Evolutionary conservation across 2,329 filamentous ascomycete genomes (phyloP).

Genomic region (Penicillium sp.): DNA sequence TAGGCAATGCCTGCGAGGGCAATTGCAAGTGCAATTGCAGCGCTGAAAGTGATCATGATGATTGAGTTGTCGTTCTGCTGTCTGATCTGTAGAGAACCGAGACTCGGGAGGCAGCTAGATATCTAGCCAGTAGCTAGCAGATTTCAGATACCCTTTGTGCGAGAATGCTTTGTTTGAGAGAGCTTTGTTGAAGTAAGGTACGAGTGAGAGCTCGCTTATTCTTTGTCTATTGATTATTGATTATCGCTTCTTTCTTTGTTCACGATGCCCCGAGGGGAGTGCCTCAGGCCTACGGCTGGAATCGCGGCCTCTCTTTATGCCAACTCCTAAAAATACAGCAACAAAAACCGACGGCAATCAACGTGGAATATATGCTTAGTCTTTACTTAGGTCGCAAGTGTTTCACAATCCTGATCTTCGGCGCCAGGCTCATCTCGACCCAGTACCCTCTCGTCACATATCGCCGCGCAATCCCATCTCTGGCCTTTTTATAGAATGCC

Average conservation of each 20-base stretch:
- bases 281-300: no score
- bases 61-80: background rate
- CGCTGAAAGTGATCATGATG: background rate
- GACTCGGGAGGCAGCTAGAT: no score
- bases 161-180: no score
- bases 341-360: no score
- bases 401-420: constrained; percentile 51
- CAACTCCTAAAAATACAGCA: background rate
- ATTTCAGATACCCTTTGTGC: no score
- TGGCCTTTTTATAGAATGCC: constrained; percentile 23
- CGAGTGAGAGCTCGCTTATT: no score
- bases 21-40: background rate
- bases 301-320: background rate
- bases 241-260: no score
- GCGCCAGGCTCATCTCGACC: constrained; percentile 52
- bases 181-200: no score
- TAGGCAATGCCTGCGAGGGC: background rate
- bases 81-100: no score
- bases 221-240: no score
- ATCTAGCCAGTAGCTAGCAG: no score
- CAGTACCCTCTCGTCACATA: constrained; percentile 49
- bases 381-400: constrained; percentile 18
- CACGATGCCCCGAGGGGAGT: no score
- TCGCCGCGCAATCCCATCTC: constrained; percentile 22
- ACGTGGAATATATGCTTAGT: background rate